phyloP scores from a whole-genome alignment of 1,284 basidiomycete genomes.

The Naganishia sp. region DNA sequence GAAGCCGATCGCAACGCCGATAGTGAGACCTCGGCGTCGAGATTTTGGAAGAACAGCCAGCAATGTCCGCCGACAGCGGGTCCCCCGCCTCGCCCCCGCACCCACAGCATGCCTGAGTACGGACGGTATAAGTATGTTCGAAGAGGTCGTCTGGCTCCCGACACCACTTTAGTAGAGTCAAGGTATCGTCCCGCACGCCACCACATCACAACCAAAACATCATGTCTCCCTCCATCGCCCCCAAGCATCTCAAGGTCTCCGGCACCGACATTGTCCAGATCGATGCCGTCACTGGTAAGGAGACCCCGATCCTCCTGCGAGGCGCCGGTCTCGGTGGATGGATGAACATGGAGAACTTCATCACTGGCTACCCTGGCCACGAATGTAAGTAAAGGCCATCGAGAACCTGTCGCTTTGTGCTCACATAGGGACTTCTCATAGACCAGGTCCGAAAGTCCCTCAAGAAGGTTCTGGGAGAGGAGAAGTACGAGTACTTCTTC shows the following conservation, averaged over 20 bases:
- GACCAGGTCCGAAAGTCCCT: constrained; percentile 68
- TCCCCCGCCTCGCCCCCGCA: too few relatives aligned
- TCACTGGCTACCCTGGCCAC: constrained; percentile 48
- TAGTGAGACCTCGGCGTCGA: too few relatives aligned
- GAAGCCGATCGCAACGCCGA: too few relatives aligned
- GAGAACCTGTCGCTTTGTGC: background rate
- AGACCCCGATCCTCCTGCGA: constrained; percentile 30
- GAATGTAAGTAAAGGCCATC: constrained; percentile 17
- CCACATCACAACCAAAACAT: background rate
- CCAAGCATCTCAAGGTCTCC: constrained; percentile 30
- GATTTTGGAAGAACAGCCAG: too few relatives aligned
- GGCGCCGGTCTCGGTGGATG: constrained; percentile 50
- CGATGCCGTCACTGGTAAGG: constrained; percentile 28
- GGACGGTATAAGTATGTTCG: constrained; percentile 21
- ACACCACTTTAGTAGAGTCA: background rate
- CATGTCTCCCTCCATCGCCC: constrained; percentile 22
- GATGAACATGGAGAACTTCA: constrained; percentile 54
- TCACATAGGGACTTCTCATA: too few relatives aligned
- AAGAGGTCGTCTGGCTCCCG: too few relatives aligned
- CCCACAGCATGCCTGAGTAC: background rate
- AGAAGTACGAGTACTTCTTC: constrained; percentile 74
- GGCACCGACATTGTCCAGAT: constrained; percentile 38
- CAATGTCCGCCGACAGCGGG: too few relatives aligned
- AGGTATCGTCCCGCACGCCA: constrained; percentile 2
- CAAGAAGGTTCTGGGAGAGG: constrained; percentile 63